Evolutionary conservation across 176 grass and related monocot species (phyloP).

Genomic region (Carex scoparia): DNA sequence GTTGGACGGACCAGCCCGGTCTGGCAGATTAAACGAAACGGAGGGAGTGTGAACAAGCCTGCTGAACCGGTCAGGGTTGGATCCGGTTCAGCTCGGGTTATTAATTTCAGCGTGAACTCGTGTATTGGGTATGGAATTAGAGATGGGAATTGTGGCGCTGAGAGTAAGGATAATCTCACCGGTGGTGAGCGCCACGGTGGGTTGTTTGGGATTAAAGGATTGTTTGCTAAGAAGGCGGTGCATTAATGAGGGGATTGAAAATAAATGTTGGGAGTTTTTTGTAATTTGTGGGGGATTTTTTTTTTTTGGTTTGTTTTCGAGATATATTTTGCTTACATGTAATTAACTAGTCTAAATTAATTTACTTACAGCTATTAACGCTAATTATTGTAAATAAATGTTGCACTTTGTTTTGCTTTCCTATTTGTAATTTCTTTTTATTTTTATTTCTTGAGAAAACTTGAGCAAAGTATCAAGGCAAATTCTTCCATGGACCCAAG

Average conservation of each 20-base stretch:
- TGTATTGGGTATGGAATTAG: constrained; percentile 76
- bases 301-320: background rate
- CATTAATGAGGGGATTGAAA: constrained; percentile 28
- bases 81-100: constrained; percentile 31
- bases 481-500: too few species aligned
- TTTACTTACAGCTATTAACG: constrained; percentile 15
- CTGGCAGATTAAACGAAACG: constrained; percentile 48
- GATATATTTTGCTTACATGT: constrained; percentile 22
- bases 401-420: background rate
- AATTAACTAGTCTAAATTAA: constrained; percentile 27
- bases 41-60: background rate
- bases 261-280: background rate
- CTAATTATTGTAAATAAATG: constrained; percentile 6
- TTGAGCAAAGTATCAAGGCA: background rate
- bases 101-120: constrained; percentile 70
- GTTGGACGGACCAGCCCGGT: constrained; percentile 70
- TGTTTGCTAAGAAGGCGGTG: constrained; percentile 85
- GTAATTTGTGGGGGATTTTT: constrained; percentile 10
- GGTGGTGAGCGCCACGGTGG: constrained; percentile 13
- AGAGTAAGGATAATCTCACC: constrained; percentile 9
- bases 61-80: background rate
- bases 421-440: background rate
- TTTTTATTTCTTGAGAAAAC: background rate
- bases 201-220: constrained; percentile 48
- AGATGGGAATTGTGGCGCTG: constrained; percentile 27